Conservation (phyloP, 352 stramenopile species). For the Phytophthora tubulina region DNA sequence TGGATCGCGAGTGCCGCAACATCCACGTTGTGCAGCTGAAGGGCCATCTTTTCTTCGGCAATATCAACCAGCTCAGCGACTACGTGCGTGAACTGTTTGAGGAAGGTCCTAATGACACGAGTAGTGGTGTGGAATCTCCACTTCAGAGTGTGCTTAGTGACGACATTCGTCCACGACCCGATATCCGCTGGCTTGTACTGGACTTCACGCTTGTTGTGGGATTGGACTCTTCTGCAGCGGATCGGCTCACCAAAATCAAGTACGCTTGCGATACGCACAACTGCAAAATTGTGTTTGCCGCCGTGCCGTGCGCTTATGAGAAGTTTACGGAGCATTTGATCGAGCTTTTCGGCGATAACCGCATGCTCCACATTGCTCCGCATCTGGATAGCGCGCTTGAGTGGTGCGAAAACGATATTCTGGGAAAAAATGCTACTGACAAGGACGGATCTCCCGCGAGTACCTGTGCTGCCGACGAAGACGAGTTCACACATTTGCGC, state of each 20-base stretch:
- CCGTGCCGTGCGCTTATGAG: constrained; percentile 65
- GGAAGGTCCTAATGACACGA: constrained; percentile 15
- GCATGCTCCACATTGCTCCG: constrained; percentile 60
- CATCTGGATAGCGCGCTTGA: constrained; percentile 78
- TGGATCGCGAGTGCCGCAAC: constrained; percentile 74
- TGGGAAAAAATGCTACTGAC: constrained; percentile 45
- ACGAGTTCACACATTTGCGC: constrained; percentile 63
- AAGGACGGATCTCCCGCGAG: constrained; percentile 29
- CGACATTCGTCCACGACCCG: constrained; percentile 26
- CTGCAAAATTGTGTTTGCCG: constrained; percentile 78
- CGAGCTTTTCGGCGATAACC: constrained; percentile 59
- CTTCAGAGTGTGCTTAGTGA: constrained; percentile 33
- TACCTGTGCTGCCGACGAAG: constrained; percentile 46
- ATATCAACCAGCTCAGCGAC: constrained; percentile 91
- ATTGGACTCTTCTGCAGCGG: constrained; percentile 88
- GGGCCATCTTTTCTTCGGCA: constrained; percentile 92
- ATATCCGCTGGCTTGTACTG: constrained; percentile 82
- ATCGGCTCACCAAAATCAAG: constrained; percentile 85
- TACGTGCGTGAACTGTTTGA: constrained; percentile 85
- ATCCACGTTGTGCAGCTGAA: constrained; percentile 89
- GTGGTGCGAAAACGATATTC: constrained; percentile 79
- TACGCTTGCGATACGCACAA: constrained; percentile 72
- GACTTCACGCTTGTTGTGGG: constrained; percentile 94
- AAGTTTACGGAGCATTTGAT: constrained; percentile 72
- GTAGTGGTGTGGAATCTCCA: constrained; percentile 17